Evolutionary conservation across 2,329 filamentous ascomycete genomes (phyloP).

Genomic region (Biscogniauxia sp.): DNA sequence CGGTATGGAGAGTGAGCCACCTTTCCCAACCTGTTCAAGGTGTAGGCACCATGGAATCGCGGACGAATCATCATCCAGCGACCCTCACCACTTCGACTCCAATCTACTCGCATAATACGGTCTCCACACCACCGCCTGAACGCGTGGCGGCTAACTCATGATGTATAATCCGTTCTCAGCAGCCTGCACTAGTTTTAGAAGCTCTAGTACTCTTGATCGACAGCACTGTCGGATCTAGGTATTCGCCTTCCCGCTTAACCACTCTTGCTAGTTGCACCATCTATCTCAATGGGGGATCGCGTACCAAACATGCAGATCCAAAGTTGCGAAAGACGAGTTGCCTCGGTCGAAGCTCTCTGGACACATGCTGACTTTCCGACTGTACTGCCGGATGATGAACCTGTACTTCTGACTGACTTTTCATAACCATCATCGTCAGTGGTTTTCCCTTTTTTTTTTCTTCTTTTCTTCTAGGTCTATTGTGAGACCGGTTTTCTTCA

Average conservation of each 20-base stretch:
- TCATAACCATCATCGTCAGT: background rate
- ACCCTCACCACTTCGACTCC: slow-evolving; percentile 11
- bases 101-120: slow-evolving; percentile 4
- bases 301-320: too few relatives aligned
- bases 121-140: slow-evolving; percentile 16
- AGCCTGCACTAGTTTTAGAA: background rate
- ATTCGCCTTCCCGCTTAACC: too few relatives aligned
- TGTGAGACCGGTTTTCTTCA: background rate
- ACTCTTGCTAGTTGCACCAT: too few relatives aligned
- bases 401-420: background rate
- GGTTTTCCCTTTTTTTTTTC: background rate
- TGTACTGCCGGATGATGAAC: too few relatives aligned
- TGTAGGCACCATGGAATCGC: slow-evolving; percentile 16
- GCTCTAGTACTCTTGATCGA: too few relatives aligned
- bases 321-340: too few relatives aligned
- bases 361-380: too few relatives aligned
- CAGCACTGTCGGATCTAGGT: too few relatives aligned
- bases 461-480: background rate
- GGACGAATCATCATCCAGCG: slow-evolving; percentile 12
- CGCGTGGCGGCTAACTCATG: slow-evolving; percentile 8
- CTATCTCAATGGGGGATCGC: too few relatives aligned
- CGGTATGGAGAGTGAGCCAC: slow-evolving; percentile 14
- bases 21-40: slow-evolving; percentile 18
- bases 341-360: too few relatives aligned
- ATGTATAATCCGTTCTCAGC: slow-evolving; percentile 5